Evolutionary conservation across 2,329 filamentous ascomycete genomes (phyloP), one percentile per base, ranked within the genome.

Genomic region (Endothia cerciana): DNA sequence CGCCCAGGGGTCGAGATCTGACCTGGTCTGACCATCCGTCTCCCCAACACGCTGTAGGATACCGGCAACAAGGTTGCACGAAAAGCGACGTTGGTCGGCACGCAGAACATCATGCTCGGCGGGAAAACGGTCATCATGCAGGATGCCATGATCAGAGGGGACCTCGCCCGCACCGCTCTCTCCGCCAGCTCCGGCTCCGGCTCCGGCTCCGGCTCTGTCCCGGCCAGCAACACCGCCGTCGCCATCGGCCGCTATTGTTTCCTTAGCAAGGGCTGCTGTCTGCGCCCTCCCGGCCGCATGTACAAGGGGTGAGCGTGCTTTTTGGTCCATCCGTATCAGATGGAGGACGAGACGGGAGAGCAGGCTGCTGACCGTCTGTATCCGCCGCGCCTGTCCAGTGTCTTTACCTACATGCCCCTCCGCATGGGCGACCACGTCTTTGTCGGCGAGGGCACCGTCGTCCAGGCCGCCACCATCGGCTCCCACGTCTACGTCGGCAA

Each of bases 21-120:
- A 43, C 38, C 13, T 1, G 0, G 13, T 61, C 59, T 61, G n/a
- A 61, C 60, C 36, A 2, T n/a, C 28, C 15, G 22, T 55, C 33
- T 49, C 56, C 58, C 45, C 43, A 55, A 33, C 41, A 33, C 41
- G 62, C 1, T 33, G 25, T 71, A 97, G 94, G 94, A 98, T 80
- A 97, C 94, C 2, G 95, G 95, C 71, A 99, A 99, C 86, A 98
- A 98, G 82, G 95, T 99, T 73, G 94, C 94, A 47, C 92, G 95
- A 71, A 93, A 93, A 72, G 92, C 93, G 69, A 89, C 91, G 75
- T 92, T 99, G 72, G 91, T 97, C 74, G 95, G 95, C 73, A 97
- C 94, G 28, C 93, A 97, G 72, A 97, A 98, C 80, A 98, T 99
- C 79, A 97, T 97, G 79, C 90, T 99, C 1, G 95, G 93, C 72